phyloP scores from a whole-genome alignment of 805 yeast genomes.

The Metschnikowia peoriensis region DNA sequence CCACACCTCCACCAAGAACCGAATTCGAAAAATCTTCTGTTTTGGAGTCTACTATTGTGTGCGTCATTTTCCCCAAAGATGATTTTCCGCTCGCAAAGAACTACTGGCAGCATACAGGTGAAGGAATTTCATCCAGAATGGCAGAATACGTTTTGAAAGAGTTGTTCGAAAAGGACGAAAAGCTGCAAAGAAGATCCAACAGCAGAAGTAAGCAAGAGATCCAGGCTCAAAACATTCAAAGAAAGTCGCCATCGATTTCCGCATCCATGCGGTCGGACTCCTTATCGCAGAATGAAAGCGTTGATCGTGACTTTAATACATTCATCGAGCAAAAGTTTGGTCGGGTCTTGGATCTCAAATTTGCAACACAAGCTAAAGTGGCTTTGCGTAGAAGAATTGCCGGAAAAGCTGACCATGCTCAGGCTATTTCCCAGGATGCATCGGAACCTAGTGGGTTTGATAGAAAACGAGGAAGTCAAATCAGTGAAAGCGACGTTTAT shows the following conservation, averaged over 20 bases:
- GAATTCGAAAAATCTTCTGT: slow-evolving; percentile 59
- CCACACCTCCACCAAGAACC: slow-evolving; percentile 63
- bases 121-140: slow-evolving; percentile 87
- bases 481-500: slow-evolving; percentile 67
- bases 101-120: slow-evolving; percentile 98
- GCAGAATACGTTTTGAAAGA: slow-evolving; percentile 81
- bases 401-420: slow-evolving; percentile 52
- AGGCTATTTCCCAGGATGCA: slow-evolving; percentile 16
- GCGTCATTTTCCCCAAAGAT: slow-evolving; percentile 68
- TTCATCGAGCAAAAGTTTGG: slow-evolving; percentile 91
- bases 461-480: slow-evolving; percentile 28
- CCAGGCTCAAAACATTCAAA: slow-evolving; percentile 34
- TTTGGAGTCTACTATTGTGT: slow-evolving; percentile 68
- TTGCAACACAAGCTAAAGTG: slow-evolving; percentile 70
- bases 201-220: slow-evolving; percentile 30
- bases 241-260: slow-evolving; percentile 32
- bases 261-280: slow-evolving; percentile 25
- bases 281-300: slow-evolving; percentile 25
- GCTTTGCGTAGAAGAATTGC: slow-evolving; percentile 76
- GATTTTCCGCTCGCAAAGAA: slow-evolving; percentile 67
- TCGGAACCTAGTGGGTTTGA: slow-evolving; percentile 13
- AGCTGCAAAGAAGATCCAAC: slow-evolving; percentile 14
- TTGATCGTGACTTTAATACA: slow-evolving; percentile 54
- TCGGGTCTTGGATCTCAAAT: slow-evolving; percentile 75
- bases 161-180: slow-evolving; percentile 31